phyloP scores from a whole-genome alignment of 2,329 filamentous ascomycete genomes.

The Fusarium foetens region DNA sequence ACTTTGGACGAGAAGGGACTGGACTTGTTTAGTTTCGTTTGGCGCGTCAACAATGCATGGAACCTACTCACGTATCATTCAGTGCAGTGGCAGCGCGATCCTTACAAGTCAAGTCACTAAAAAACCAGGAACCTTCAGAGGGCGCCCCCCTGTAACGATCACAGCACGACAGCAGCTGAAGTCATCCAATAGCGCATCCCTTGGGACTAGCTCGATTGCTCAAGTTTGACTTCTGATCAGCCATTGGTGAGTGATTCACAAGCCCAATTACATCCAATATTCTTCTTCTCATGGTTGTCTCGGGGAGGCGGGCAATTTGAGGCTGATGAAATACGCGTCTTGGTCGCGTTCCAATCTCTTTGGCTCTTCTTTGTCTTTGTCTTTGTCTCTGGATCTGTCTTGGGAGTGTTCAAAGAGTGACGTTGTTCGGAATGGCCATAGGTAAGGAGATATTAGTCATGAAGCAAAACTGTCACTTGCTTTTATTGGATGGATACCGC shows the following conservation, averaged over 20 bases:
- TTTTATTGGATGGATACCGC: background rate
- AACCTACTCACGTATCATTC: background rate
- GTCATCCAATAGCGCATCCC: background rate
- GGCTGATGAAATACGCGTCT: slow-evolving; percentile 7
- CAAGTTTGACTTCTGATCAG: slow-evolving; percentile 4
- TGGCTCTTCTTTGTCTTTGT: background rate
- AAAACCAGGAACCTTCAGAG: background rate
- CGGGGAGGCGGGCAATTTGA: background rate
- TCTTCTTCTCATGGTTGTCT: background rate
- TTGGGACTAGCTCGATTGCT: slow-evolving; percentile 6
- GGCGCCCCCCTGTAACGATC: background rate
- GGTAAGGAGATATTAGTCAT: background rate
- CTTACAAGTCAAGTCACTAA: background rate
- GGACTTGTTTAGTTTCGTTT: slow-evolving; percentile 20
- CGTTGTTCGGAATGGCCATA: background rate
- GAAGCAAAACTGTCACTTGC: background rate
- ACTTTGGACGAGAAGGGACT: slow-evolving; percentile 25
- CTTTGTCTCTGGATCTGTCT: slow-evolving; percentile 19
- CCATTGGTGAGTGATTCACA: slow-evolving; percentile 15
- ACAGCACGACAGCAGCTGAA: background rate
- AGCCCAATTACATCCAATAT: slow-evolving; percentile 1
- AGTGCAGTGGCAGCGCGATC: background rate
- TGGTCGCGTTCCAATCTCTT: slow-evolving; percentile 6
- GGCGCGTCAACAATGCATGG: background rate
- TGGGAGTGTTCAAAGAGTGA: background rate